Percentiles rank a stretch among this genome's conserved stretches.
phyloP scores from a whole-genome alignment of 2,329 filamentous ascomycete genomes.

The Colletotrichum sansevieriae region DNA sequence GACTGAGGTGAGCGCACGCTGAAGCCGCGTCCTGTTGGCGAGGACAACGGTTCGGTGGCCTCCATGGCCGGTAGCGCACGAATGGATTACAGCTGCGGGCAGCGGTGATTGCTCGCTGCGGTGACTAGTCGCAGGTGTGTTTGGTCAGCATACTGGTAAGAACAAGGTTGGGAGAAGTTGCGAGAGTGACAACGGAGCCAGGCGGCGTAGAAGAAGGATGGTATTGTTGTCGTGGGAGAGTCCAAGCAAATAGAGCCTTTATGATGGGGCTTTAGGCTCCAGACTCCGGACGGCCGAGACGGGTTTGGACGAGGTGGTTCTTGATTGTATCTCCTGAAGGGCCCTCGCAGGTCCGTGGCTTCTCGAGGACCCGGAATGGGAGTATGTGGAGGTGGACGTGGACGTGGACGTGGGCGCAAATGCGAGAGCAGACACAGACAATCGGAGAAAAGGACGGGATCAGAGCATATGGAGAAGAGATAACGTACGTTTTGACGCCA shows the following conservation, averaged over 20 bases:
- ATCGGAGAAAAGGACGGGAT: conserved; percentile 29
- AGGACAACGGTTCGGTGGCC: conserved; percentile 43
- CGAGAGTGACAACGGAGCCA: conserved; percentile 11
- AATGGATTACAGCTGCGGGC: conserved; percentile 31
- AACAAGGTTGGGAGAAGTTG: not conserved
- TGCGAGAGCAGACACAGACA: conserved; percentile 16
- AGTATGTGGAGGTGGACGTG: not conserved
- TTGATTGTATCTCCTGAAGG: conserved; percentile 11
- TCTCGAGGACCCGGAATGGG: conserved; percentile 9
- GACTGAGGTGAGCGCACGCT: conserved; percentile 32
- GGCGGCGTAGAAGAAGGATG: conserved; percentile 21
- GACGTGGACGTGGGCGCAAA: not conserved
- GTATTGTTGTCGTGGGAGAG: not conserved
- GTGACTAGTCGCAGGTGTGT: conserved; percentile 38
- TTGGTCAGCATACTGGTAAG: conserved; percentile 35
- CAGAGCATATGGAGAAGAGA: conserved; percentile 9
- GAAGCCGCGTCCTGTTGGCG: conserved; percentile 31
- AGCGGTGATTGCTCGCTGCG: conserved; percentile 43
- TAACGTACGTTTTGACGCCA: conserved; percentile 44
- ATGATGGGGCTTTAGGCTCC: conserved; percentile 25
- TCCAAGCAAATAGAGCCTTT: conserved; percentile 35
- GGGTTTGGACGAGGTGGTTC: conserved; percentile 17
- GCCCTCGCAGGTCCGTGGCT: conserved; percentile 35
- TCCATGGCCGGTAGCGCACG: conserved; percentile 44
- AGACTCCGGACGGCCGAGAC: conserved; percentile 23